A percentile compares a stretch with the other conserved stretches of the same genome.
phyloP scores from a whole-genome alignment of 306 rosid genomes.

The Comarum palustre region DNA sequence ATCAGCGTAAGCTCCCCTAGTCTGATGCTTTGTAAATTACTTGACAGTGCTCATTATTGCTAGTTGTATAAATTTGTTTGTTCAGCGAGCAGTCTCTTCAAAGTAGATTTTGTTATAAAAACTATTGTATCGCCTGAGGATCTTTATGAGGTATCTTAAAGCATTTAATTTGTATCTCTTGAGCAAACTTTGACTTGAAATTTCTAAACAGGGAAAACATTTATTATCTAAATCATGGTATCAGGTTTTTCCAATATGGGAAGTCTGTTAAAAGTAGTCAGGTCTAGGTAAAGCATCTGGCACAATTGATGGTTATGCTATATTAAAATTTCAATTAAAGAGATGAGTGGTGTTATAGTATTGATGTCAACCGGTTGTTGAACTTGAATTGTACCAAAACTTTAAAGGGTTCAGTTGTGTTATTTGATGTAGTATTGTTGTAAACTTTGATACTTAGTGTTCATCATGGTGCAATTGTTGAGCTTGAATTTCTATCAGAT shows the following conservation, averaged over 20 bases:
- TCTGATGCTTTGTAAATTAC: constrained; percentile 36
- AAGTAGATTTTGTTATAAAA: constrained; percentile 11
- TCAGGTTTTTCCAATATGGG: background rate
- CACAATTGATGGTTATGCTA: background rate
- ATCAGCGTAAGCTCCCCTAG: constrained; percentile 59
- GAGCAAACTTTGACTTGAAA: background rate
- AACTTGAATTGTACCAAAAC: background rate
- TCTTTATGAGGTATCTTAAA: constrained; percentile 6
- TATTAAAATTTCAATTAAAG: background rate
- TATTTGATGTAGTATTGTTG: background rate
- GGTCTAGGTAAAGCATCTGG: background rate
- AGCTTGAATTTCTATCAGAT: constrained; percentile 3
- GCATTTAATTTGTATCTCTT: background rate
- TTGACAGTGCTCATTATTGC: constrained; percentile 29
- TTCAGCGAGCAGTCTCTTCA: constrained; percentile 8
- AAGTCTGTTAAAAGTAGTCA: background rate
- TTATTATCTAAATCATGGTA: background rate
- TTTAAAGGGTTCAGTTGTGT: background rate
- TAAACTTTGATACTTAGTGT: constrained; percentile 11
- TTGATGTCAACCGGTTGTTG: background rate
- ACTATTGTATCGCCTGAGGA: background rate
- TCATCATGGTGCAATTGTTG: background rate
- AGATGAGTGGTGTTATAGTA: background rate
- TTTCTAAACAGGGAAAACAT: background rate
- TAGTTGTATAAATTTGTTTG: background rate